Conservation (phyloP, 805 yeast genomes). For the Kockiozyma suomiensis region DNA sequence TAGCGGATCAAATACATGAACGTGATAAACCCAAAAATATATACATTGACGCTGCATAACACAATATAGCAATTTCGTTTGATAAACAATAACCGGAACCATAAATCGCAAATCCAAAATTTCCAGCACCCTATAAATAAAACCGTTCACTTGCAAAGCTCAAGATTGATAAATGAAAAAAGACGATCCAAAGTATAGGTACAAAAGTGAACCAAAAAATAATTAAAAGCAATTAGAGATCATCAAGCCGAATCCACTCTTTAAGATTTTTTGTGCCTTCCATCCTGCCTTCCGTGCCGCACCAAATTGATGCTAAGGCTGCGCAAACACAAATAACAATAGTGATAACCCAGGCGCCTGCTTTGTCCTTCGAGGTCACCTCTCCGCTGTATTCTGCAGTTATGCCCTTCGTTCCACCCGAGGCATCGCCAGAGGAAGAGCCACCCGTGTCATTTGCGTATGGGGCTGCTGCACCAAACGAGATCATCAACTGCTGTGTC, state of each 20-base stretch:
- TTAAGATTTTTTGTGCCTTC: constrained; percentile 18
- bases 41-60: too few relatives aligned
- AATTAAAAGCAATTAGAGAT: neutral
- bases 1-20: too few relatives aligned
- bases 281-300: constrained; percentile 46
- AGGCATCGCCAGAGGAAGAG: constrained; percentile 63
- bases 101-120: too few relatives aligned
- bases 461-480: constrained; percentile 54
- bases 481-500: constrained; percentile 51
- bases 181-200: neutral
- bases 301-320: constrained; percentile 68
- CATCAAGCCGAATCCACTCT: constrained; percentile 29
- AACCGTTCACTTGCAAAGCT: too few relatives aligned
- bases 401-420: constrained; percentile 58
- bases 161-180: too few relatives aligned
- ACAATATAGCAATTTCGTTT: too few relatives aligned
- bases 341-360: constrained; percentile 89
- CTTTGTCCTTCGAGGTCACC: constrained; percentile 67
- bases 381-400: constrained; percentile 24
- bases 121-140: too few relatives aligned
- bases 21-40: too few relatives aligned
- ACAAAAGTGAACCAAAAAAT: neutral
- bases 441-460: constrained; percentile 68
- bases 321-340: constrained; percentile 66
- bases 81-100: too few relatives aligned